Base-by-base conservation (phyloP, 2,329 filamentous ascomycete species). In the Incumbomyces lentus region DNA sequence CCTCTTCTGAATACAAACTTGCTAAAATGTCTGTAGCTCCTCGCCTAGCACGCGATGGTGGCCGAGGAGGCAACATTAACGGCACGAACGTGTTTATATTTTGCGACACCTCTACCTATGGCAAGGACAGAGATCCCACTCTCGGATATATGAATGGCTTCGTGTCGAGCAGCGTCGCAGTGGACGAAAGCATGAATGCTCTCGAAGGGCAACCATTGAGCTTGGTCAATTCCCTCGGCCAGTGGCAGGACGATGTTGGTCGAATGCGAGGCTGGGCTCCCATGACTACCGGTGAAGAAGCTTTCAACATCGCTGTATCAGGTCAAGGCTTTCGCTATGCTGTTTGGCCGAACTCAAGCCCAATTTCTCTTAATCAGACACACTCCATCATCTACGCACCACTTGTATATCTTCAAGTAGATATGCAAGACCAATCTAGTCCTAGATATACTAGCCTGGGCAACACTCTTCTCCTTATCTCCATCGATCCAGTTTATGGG, bases 11-110 rank as follows among this genome's bases (percentile, higher is more conserved):
- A 16, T 52, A 29, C 46, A 48, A 47, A 14, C 33, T 54, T n/a
- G 38, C 48, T 14, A 30, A 46, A 17, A 52, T 55, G 52, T 52
- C 46, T 29, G 49, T 52, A 2, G 52, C 46, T 12, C 60, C 59
- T 44, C 59, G 56, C 35, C 40, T 62, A 16, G 59, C 58, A 14
- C 54, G 60, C 40, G 60, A 62, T 45, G 60, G 60, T 22, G 60
- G 60, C 34, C 58, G 58, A 52, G 60, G 60, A 13, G 60, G 60
- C 11, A 58, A 55, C 22, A 48, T 62, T 29, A 59, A 62, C 44
- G 59, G 59, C 12, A 55, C 60, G 14, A 58, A 61, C 35, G 35
- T 62, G n/a, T 62, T 62, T 41, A 40, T 60, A 17, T 62, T 62
- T 38, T 60, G 56, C 34, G 60, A 62, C 45, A 62, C 60, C 32